A percentile compares a stretch with the other conserved stretches of the same genome.
These are phyloP conservation scores for Rhexocercosporidium sp. DNA, from an alignment of 2,329 filamentous ascomycete species.

Conservation along the genomic window DNA sequence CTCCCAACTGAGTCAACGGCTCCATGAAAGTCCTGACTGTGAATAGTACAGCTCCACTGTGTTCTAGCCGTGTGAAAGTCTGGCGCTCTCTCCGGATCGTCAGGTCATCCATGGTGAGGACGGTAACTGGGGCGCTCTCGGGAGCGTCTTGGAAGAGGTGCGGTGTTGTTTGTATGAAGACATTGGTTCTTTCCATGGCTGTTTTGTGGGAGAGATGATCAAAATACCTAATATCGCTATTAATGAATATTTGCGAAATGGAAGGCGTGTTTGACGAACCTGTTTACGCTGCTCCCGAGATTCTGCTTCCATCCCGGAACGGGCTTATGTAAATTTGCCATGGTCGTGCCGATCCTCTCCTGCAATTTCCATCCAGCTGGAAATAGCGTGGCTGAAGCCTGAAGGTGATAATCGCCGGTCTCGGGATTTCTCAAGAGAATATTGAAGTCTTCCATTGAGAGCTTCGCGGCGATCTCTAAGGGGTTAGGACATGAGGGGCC, in stretches of 20 bases:
- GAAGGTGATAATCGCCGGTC: conserved; percentile 52
- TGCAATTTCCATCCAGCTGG: conserved; percentile 57
- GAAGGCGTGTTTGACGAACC: too few species aligned
- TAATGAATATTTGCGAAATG: not conserved
- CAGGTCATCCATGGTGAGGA: conserved; percentile 45
- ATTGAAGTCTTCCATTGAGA: conserved; percentile 58
- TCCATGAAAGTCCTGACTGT: conserved; percentile 54
- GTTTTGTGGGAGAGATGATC: conserved; percentile 48
- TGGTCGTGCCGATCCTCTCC: conserved; percentile 53
- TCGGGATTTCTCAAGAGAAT: conserved; percentile 51
- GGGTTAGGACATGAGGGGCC: conserved; percentile 46
- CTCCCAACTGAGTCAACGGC: conserved; percentile 46
- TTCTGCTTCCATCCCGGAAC: conserved; percentile 56
- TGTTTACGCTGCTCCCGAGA: conserved; percentile 48
- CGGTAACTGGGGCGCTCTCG: conserved; percentile 42
- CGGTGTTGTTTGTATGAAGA: conserved; percentile 54
- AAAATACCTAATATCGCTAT: conserved; percentile 45
- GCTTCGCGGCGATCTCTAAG: conserved; percentile 54
- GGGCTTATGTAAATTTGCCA: conserved; percentile 52
- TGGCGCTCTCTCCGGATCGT: conserved; percentile 55
- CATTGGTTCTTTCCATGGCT: conserved; percentile 54
- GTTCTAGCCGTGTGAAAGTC: conserved; percentile 52
- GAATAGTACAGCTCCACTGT: conserved; percentile 52
- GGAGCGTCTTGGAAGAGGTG: conserved; percentile 52
- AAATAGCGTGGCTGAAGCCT: conserved; percentile 57